Base-by-base conservation (phyloP, 305 asterid genomes). In the Fraxinus floribunda region DNA sequence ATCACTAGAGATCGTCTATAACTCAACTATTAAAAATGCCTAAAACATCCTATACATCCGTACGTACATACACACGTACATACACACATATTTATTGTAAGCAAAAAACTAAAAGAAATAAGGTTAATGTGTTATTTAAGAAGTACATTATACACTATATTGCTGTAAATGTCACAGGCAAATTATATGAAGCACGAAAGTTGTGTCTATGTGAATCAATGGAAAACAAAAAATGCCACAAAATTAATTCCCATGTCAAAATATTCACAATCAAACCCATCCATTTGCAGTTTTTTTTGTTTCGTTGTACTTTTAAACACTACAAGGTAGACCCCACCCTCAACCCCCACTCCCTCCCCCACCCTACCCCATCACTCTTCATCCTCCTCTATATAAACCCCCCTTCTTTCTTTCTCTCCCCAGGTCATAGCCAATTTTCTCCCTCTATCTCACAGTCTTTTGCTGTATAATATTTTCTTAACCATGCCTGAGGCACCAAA, bases 401-500 rank as follows among this genome's bases (percentile, higher is more conserved):
- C 79, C 46, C 70, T 44, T 20, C 78, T 49, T 75, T 52, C 84
- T 46, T 82, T 73, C 26, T 55, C 20, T 18, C 66, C 24, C 76
- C 81, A 85, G 81, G 82, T 71, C 72, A 77, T 22, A 76, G 55
- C 75, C 46, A 38, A 16, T 32, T 52, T 49, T 76, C 86, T 18
- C 86, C 44, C 84, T 81, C 79, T 68, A 78, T 49, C 18, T 11
- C 52, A 10, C 52, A 10, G 4, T 44, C 52, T 55, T 13, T n/a
- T 57, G 68, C 29, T n/a, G 26, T n/a, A 6, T 57, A 57, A 57
- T n/a, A 57, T 57, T 57, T 57, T 57, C 24, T 57, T 7, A 20
- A 83, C 39, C 87, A 90, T 90, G 93, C 93, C 92, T 76, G 92
- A 90, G 80, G 91, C 90, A 78, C 93, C 92, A 26, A 87, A 87